These are phyloP conservation scores for Liquidambar formosana DNA, from an alignment of 164 flowering plant genomes.

Conservation along the genomic window DNA sequence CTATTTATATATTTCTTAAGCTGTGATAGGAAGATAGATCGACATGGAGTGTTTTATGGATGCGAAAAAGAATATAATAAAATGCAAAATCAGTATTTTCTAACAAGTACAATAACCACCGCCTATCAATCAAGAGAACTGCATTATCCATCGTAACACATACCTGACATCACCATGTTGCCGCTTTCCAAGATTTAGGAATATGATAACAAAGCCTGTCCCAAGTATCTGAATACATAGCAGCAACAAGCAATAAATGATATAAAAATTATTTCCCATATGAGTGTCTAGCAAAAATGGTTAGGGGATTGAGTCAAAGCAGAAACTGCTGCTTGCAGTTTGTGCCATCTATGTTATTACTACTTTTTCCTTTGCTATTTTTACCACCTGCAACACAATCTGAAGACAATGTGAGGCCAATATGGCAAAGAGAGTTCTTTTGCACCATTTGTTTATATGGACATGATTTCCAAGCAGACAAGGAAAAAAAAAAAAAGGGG, in stretches of 20 bases:
- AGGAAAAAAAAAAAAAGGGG: neutral
- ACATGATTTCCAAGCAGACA: neutral
- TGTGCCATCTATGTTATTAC: neutral
- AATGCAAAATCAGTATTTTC: neutral
- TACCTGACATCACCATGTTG: constrained; percentile 91
- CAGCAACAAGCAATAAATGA: constrained; percentile 3
- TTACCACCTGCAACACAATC: neutral
- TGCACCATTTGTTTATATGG: neutral
- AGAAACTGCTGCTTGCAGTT: neutral
- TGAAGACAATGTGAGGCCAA: neutral
- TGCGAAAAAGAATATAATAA: neutral
- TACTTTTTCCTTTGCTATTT: neutral
- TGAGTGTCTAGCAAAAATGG: neutral
- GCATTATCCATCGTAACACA: neutral
- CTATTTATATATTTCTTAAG: neutral
- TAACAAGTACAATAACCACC: neutral
- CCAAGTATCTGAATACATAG: constrained; percentile 69
- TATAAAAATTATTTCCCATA: constrained; percentile 1
- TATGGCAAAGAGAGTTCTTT: neutral
- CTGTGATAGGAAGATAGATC: neutral
- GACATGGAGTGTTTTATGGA: neutral
- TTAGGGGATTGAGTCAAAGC: neutral
- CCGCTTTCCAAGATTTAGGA: constrained; percentile 84
- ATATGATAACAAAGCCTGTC: constrained; percentile 82
- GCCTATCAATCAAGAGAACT: neutral